phyloP scores from a whole-genome alignment of 768 basidiomycete genomes.

The Rhizopogon rudus region DNA sequence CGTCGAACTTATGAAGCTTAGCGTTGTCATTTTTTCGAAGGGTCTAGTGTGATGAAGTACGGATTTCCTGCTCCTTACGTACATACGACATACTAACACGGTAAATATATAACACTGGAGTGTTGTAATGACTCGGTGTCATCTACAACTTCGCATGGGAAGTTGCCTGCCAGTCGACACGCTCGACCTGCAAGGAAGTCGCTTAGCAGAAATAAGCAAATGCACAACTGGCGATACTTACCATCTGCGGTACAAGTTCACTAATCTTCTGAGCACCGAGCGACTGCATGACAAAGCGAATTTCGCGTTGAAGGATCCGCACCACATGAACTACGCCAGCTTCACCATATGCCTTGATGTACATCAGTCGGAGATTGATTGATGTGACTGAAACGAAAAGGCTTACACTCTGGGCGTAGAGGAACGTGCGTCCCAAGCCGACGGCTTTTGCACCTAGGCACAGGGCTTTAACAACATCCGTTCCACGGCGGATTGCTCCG shows the following conservation, averaged over 20 bases:
- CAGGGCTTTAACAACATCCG: constrained; percentile 86
- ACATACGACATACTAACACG: neutral
- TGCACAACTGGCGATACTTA: constrained; percentile 25
- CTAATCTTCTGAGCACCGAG: constrained; percentile 62
- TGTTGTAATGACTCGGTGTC: constrained; percentile 15
- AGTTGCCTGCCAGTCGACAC: constrained; percentile 61
- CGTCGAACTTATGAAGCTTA: no score
- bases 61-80: no score
- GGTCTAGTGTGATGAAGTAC: neutral
- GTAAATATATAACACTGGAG: neutral
- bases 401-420: constrained; percentile 80
- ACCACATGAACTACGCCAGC: constrained; percentile 63
- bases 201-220: constrained; percentile 2
- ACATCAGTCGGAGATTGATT: constrained; percentile 1
- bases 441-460: constrained; percentile 87
- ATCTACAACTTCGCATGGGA: neutral
- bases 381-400: neutral
- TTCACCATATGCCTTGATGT: constrained; percentile 64
- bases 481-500: constrained; percentile 71
- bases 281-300: constrained; percentile 68
- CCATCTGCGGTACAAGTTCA: constrained; percentile 74
- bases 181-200: constrained; percentile 42
- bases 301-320: constrained; percentile 72
- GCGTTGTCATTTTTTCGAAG: no score
- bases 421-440: constrained; percentile 80